Percentiles rank a stretch among this genome's conserved stretches.
phyloP scores from a whole-genome alignment of 768 basidiomycete species.

The Leucogyrophana mollusca region DNA sequence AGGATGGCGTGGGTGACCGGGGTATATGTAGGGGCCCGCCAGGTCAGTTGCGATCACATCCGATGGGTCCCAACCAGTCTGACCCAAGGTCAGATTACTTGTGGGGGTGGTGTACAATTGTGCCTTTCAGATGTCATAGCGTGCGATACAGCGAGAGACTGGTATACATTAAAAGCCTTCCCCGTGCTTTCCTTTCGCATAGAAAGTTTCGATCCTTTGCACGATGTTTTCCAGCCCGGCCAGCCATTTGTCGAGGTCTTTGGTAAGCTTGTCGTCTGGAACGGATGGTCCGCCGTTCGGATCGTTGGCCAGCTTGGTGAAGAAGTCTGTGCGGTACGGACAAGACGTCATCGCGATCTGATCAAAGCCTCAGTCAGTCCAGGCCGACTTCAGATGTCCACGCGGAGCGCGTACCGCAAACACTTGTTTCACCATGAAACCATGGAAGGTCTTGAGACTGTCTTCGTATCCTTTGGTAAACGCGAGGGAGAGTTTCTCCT shows the following conservation, averaged over 20 bases:
- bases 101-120: too few species aligned
- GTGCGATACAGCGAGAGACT: too few species aligned
- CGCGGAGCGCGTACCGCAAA: slow-evolving; percentile 44
- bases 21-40: too few species aligned
- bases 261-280: slow-evolving; percentile 50
- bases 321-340: slow-evolving; percentile 62
- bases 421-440: slow-evolving; percentile 64
- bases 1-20: too few species aligned
- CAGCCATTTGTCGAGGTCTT: slow-evolving; percentile 60
- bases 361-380: neutral
- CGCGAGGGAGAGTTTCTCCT: slow-evolving; percentile 63
- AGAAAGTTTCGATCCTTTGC: slow-evolving; percentile 46
- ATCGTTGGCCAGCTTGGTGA: slow-evolving; percentile 55
- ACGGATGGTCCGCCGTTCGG: slow-evolving; percentile 47
- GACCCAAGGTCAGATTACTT: too few species aligned
- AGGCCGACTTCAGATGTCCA: neutral
- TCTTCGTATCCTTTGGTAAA: slow-evolving; percentile 81
- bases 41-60: too few species aligned
- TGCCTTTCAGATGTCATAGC: too few species aligned
- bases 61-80: too few species aligned
- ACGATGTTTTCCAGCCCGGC: slow-evolving; percentile 54
- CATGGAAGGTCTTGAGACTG: slow-evolving; percentile 85
- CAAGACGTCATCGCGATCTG: slow-evolving; percentile 60
- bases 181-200: slow-evolving; percentile 55
- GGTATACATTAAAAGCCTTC: slow-evolving; percentile 37